Percentiles rank a stretch among this genome's conserved stretches.
Evolutionary conservation across 2,329 filamentous ascomycete species (phyloP).

Genomic region (Claviceps africana): DNA sequence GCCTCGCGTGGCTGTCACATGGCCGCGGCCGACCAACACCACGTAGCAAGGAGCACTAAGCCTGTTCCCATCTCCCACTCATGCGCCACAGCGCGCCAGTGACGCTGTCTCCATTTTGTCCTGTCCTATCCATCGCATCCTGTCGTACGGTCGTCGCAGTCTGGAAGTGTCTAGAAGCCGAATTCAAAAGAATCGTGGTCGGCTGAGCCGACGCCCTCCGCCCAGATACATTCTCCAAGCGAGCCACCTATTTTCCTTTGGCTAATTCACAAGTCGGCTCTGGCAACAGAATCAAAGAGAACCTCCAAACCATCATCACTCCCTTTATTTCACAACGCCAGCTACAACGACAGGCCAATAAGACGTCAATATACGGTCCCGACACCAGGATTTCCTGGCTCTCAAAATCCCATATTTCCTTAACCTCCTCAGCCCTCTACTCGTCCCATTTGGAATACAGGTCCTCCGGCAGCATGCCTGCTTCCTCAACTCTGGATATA

Average conservation of each 20-base stretch:
- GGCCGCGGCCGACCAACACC: background rate
- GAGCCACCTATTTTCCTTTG: background rate
- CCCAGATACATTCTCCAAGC: background rate
- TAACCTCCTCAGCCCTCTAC: background rate
- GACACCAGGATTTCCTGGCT: too few species aligned
- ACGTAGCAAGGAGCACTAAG: background rate
- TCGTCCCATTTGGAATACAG: constrained; percentile 3
- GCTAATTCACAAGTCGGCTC: background rate
- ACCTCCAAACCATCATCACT: background rate
- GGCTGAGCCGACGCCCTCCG: background rate
- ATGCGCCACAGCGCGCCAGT: background rate
- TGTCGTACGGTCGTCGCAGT: background rate
- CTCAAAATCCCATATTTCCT: too few species aligned
- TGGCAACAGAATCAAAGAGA: background rate
- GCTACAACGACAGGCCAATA: too few species aligned
- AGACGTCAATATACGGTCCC: too few species aligned
- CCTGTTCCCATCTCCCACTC: background rate
- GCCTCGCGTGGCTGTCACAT: background rate
- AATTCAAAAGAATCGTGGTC: background rate
- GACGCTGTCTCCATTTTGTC: background rate
- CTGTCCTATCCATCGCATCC: background rate
- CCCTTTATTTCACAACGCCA: background rate
- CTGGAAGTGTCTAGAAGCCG: background rate
- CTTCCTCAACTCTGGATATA: background rate
- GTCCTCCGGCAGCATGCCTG: background rate